Percentiles rank a stretch among this genome's conserved stretches.
These are phyloP conservation scores for Hippophae tibetana DNA, from an alignment of 306 rosid species.

Conservation along the genomic window DNA sequence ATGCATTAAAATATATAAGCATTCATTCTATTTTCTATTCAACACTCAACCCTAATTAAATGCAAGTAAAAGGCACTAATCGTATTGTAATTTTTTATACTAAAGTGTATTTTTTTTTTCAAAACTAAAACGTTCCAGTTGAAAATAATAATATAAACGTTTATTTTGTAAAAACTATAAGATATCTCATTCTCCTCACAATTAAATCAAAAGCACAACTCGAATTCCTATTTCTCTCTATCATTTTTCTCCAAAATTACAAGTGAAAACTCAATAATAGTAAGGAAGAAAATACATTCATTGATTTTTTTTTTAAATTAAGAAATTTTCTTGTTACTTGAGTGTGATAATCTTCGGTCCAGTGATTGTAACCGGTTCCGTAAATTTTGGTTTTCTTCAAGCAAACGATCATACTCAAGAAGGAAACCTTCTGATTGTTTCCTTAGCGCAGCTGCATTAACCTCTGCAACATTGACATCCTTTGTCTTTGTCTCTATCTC, in stretches of 20 bases:
- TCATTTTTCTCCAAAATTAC: constrained; percentile 19
- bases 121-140: no score
- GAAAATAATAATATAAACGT: no score
- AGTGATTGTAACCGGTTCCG: constrained; percentile 45
- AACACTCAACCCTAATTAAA: no score
- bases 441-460: constrained; percentile 60
- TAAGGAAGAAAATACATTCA: constrained; percentile 24
- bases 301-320: constrained; percentile 13
- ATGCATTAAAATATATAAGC: no score
- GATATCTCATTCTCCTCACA: no score
- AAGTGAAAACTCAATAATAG: constrained; percentile 19
- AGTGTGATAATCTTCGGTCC: constrained; percentile 48
- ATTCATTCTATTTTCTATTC: no score
- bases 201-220: constrained; percentile 21
- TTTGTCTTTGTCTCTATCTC: constrained; percentile 51
- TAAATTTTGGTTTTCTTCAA: constrained; percentile 77
- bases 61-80: no score
- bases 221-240: constrained; percentile 11
- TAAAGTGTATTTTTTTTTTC: no score
- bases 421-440: constrained; percentile 96
- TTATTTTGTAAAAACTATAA: no score
- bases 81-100: no score
- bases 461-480: constrained; percentile 53
- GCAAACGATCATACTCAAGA: constrained; percentile 85
- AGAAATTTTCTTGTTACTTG: constrained; percentile 64